Evolutionary conservation across 345 rosid species (phyloP).

Genomic region (Ricinus communis): DNA sequence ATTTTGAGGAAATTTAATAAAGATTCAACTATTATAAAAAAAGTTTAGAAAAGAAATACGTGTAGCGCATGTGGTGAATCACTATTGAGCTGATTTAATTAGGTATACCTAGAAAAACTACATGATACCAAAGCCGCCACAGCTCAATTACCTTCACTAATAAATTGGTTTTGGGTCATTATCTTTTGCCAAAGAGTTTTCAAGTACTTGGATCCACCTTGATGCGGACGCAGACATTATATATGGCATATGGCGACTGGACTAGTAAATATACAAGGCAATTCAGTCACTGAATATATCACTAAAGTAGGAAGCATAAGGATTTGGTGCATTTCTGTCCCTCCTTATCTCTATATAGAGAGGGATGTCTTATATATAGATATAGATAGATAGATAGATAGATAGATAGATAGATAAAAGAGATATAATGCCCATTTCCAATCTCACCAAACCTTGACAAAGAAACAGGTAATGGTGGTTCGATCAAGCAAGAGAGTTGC

Average conservation of each 20-base stretch:
- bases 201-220: neutral
- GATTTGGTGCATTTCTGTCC: neutral
- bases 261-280: too few relatives aligned
- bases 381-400: too few relatives aligned
- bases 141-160: conserved; percentile 13
- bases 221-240: neutral
- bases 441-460: conserved; percentile 22
- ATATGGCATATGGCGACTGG: too few relatives aligned
- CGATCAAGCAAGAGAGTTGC: conserved; percentile 10
- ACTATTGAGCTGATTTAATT: conserved; percentile 1
- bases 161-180: conserved; percentile 23
- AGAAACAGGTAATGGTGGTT: conserved; percentile 20
- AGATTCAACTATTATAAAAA: too few relatives aligned
- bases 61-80: conserved; percentile 9
- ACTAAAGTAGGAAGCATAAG: too few relatives aligned
- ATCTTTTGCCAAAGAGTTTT: conserved; percentile 19
- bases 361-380: too few relatives aligned
- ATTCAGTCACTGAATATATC: too few relatives aligned
- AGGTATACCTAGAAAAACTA: conserved; percentile 33
- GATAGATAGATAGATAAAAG: too few relatives aligned
- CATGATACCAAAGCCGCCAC: conserved; percentile 23
- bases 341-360: neutral
- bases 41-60: too few relatives aligned
- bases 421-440: neutral
- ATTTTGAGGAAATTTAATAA: too few relatives aligned